phyloP scores from a whole-genome alignment of 2,329 filamentous ascomycete species.

The Fusarium foetens region DNA sequence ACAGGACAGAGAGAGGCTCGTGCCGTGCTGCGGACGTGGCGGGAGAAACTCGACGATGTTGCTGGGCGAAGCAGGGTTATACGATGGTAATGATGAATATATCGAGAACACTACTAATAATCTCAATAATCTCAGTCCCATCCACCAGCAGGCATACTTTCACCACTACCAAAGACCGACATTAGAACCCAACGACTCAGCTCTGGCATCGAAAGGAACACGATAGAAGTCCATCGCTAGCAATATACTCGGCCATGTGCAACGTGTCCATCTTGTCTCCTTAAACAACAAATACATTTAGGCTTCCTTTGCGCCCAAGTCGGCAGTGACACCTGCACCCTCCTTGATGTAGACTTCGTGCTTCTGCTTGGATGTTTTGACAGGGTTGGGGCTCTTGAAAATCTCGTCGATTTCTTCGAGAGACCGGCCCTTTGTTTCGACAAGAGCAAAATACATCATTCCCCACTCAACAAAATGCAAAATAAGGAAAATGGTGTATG shows the following conservation, averaged over 20 bases:
- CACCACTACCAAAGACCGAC: not conserved
- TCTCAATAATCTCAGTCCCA: not conserved
- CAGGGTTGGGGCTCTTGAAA: not conserved
- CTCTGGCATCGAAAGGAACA: not conserved
- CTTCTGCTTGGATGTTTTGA: conserved; percentile 4
- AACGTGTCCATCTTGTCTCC: not conserved
- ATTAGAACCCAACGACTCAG: not conserved
- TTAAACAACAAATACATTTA: not conserved
- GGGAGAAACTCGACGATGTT: not conserved
- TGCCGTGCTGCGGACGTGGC: conserved; percentile 8
- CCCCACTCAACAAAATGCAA: not conserved
- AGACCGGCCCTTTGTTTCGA: conserved; percentile 3
- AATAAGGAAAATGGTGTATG: not conserved
- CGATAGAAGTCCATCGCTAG: not conserved
- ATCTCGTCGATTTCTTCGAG: conserved; percentile 1
- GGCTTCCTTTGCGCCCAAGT: not conserved
- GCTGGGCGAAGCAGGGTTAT: not conserved
- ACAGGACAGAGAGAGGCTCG: not conserved
- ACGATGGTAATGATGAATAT: not conserved
- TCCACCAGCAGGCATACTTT: not conserved
- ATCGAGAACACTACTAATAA: not conserved
- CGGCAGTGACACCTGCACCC: not conserved
- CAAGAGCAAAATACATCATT: conserved; percentile 2
- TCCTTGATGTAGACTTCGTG: conserved; percentile 1
- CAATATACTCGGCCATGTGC: not conserved